Percentiles rank a stretch among this genome's conserved stretches.
phyloP scores from a whole-genome alignment of 2,329 filamentous ascomycete genomes.

The Beauveria australis region DNA sequence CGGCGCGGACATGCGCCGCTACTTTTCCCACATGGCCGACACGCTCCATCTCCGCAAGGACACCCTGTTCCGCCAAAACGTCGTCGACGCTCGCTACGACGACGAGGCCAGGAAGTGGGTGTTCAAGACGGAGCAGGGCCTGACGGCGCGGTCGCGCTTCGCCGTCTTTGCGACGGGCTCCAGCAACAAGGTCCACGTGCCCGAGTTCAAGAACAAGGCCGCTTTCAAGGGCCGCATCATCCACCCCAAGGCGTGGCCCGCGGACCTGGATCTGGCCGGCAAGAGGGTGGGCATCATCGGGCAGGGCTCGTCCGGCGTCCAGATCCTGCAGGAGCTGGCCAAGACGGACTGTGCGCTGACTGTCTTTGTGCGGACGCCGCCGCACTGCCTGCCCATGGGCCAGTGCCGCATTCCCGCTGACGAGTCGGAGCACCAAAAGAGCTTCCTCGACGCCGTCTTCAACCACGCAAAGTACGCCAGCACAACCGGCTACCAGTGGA shows the following conservation, averaged over 20 bases:
- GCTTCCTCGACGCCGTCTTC: too few species aligned
- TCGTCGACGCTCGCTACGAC: neutral
- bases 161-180: constrained; percentile 39
- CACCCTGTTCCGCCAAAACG: neutral
- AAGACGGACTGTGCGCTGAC: neutral
- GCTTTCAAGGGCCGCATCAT: constrained; percentile 21
- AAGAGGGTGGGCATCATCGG: constrained; percentile 12
- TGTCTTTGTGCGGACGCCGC: neutral
- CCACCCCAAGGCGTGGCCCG: constrained; percentile 22
- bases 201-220: constrained; percentile 24
- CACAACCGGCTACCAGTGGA: too few species aligned
- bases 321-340: neutral
- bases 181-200: constrained; percentile 33
- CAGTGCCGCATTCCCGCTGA: neutral
- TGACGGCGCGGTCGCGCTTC: constrained; percentile 30
- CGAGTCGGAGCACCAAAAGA: too few species aligned
- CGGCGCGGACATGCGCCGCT: neutral
- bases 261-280: constrained; percentile 14
- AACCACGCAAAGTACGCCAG: too few species aligned
- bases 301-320: neutral
- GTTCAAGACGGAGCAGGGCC: constrained; percentile 32
- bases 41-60: neutral
- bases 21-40: neutral
- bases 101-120: neutral
- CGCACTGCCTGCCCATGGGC: neutral